Evolutionary conservation across 495 filamentous ascomycete genomes (phyloP), one percentile per base, ranked within the genome.

Genomic region (Penicillium mononematosum): DNA sequence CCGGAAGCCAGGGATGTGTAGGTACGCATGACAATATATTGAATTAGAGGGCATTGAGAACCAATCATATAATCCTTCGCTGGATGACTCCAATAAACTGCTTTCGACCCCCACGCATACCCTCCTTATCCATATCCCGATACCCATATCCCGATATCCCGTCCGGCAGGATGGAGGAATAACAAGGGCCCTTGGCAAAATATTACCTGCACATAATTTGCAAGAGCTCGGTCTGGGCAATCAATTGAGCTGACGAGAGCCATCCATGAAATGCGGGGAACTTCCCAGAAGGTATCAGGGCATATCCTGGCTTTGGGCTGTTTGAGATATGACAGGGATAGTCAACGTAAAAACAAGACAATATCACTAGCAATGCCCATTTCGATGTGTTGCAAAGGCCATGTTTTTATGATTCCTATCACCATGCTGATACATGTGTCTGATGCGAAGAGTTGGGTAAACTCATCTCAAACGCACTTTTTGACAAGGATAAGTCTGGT

Each of bases 261-360:
- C 22, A 19, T 51, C 16, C 17, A 20, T 36, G 32, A 14, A 41
- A 42, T 51, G 49, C 49, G 49, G 49, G 49, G 49, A 41, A 38
- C 7, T 29, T 7, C 22, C 22, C 34, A 27, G 9, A 24, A 27
- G 17, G 4, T 2, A 22, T 36, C 12, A 50, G 11, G 17, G 32
- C 27, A 24, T 8, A 6, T 12, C 22, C 25, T 41, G 25, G 45
- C 27, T 29, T 27, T 48, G 2, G 27, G 45, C 45, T 20, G 22
- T 29, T 48, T 25, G 45, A 2, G 16, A 29, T 19, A 47, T 8
- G 25, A 10, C 25, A 32, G 27, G 8, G 27, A 19, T 48, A 5
- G 6, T 19, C 36, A 19, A 19, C 27, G 7, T 32, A 8, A 32
- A 48, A 16, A 34, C 4, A 19, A 4, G 12, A 9, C 45, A n/a